Base-by-base conservation (phyloP, 176 grass and related monocot genomes). In the Bothriochloa decipiens region DNA sequence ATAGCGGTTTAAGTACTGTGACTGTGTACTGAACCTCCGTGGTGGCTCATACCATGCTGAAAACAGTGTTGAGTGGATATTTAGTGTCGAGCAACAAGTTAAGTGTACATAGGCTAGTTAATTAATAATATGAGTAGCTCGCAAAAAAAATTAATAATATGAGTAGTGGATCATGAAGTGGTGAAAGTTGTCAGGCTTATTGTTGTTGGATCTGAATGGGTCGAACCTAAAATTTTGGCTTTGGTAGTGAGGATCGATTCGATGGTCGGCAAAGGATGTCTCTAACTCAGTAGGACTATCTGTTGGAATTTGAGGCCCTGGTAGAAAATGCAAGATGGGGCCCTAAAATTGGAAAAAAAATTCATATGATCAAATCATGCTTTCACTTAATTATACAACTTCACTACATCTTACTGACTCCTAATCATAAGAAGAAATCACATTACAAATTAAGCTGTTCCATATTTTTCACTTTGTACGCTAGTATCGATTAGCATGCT, bases 121-220 rank as follows among this genome's bases (percentile, higher is more conserved):
- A 32, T 32, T 32, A 32, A 32, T 32, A 32, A 32, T 32, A 32
- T 32, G 29, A 32, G 29, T 32, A 32, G 29, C 29, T 32, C 2
- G 29, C 29, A 32, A 32, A 32, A 32, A 32, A 32, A 32, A 32
- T 32, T 32, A 32, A 32, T 49, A n/a, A 75, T 74, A 76, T 71
- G 40, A 64, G 52, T 77, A 52, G 5, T 37, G 74, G 26, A 17
- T 69, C 35, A 45, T 62, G 36, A 58, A 58, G 9, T n/a, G 5
- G 68, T 82, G 62, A 52, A 37, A 61, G 45, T 79, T 72, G 22
- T 72, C 17, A 74, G 4, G 47, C 75, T 77, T 46, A 8, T 28
- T 64, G 11, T 71, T 72, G 20, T 39, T 47, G 75, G 40, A 16
- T 14, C 26, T 76, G 37, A 68, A 39, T 69, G 18, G 0, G 35